These are phyloP conservation scores for Ascobolus immersus DNA, from an alignment of 495 filamentous ascomycete species.

Conservation along the genomic window DNA sequence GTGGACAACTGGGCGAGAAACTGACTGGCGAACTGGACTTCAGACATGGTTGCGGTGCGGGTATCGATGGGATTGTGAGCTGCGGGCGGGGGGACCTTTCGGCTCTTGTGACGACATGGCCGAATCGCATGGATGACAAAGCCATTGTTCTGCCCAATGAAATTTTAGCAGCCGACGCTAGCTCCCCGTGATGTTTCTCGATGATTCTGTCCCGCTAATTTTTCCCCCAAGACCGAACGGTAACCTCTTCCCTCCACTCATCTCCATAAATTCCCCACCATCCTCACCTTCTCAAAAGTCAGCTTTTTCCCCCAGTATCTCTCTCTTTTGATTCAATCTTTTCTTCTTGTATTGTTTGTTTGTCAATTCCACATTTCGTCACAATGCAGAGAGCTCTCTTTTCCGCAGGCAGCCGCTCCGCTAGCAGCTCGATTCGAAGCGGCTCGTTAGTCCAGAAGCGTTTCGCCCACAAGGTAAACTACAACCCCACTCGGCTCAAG, in stretches of 20 bases:
- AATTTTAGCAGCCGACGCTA: not conserved
- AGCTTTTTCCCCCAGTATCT: not conserved
- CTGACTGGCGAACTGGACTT: too few species aligned
- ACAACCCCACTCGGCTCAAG: too few species aligned
- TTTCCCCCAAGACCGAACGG: too few species aligned
- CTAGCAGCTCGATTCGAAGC: conserved; percentile 2
- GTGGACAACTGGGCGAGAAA: too few species aligned
- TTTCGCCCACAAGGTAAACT: conserved; percentile 16
- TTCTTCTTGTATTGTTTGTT: not conserved
- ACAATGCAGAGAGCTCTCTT: conserved; percentile 17
- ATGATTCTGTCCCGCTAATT: too few species aligned
- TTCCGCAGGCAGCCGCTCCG: conserved; percentile 11
- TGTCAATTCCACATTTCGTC: not conserved
- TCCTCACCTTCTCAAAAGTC: not conserved
- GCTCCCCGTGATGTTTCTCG: conserved; percentile 1
- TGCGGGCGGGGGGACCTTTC: too few species aligned
- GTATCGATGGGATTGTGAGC: too few species aligned
- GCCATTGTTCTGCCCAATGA: not conserved
- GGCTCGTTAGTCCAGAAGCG: conserved; percentile 11
- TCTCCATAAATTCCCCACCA: conserved; percentile 3
- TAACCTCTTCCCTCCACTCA: too few species aligned
- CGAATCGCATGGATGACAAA: too few species aligned
- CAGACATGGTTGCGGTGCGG: too few species aligned
- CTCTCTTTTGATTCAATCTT: not conserved
- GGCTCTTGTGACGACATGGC: too few species aligned